A percentile compares a stretch with the other conserved stretches of the same genome.
phyloP scores from a whole-genome alignment of 306 rosid genomes.

The Lablab purpureus region DNA sequence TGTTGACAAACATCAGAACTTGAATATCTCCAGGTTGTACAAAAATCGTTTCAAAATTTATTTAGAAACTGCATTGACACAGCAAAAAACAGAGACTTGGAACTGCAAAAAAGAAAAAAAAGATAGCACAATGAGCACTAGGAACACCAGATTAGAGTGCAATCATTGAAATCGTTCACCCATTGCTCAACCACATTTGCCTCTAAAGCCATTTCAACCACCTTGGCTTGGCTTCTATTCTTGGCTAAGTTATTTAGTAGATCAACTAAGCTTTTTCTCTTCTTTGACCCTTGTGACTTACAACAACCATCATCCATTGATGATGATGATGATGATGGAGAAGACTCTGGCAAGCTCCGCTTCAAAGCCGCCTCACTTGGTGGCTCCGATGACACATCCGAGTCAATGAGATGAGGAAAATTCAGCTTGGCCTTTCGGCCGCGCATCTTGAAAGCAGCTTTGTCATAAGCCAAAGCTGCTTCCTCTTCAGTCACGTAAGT shows the following conservation, averaged over 20 bases:
- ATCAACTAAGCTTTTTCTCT: slow-evolving; percentile 21
- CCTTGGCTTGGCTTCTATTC: slow-evolving; percentile 2
- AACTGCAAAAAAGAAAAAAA: neutral
- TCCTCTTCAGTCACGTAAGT: slow-evolving; percentile 63
- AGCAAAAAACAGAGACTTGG: slow-evolving; percentile 20
- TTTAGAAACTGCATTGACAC: slow-evolving; percentile 18
- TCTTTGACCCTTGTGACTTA: slow-evolving; percentile 25
- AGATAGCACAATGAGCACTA: neutral
- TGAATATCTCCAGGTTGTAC: slow-evolving; percentile 26
- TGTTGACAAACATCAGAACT: slow-evolving; percentile 20
- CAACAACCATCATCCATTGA: slow-evolving; percentile 3
- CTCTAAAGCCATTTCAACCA: slow-evolving; percentile 13
- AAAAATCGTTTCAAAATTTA: slow-evolving; percentile 21
- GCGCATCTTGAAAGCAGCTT: slow-evolving; percentile 70
- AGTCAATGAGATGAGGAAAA: slow-evolving; percentile 56
- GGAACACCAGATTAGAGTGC: neutral
- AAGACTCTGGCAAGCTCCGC: neutral
- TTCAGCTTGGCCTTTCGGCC: slow-evolving; percentile 78
- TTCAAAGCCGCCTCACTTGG: neutral
- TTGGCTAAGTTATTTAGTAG: slow-evolving; percentile 42
- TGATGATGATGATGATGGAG: neutral
- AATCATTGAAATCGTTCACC: slow-evolving; percentile 10
- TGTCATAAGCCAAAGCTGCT: slow-evolving; percentile 74
- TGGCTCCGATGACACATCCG: neutral
- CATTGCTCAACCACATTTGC: slow-evolving; percentile 7